Evolutionary conservation across 176 grass and related monocot genomes (phyloP).

Genomic region (Miscanthus lutarioriparius): DNA sequence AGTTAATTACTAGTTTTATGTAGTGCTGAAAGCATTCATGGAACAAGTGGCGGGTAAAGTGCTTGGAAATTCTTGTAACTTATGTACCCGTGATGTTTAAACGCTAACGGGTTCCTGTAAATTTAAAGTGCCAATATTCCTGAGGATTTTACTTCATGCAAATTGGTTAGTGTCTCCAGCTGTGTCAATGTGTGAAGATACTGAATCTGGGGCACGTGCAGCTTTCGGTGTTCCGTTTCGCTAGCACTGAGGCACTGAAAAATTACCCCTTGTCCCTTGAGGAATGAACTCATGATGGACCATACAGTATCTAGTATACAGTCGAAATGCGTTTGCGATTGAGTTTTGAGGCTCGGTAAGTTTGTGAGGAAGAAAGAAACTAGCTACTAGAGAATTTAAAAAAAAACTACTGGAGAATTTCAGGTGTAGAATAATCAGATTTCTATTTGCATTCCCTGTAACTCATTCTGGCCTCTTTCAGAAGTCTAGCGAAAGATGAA

Average conservation of each 20-base stretch:
- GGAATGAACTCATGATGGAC: too few relatives aligned
- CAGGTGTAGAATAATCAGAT: neutral
- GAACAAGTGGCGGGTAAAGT: constrained; percentile 26
- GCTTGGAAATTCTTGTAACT: constrained; percentile 39
- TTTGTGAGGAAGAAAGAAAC: neutral
- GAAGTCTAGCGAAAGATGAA: too few relatives aligned
- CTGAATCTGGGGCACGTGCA: neutral
- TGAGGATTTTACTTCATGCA: neutral
- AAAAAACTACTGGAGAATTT: neutral
- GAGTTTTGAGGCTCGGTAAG: too few relatives aligned
- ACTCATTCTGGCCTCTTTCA: neutral
- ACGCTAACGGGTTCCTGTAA: constrained; percentile 51
- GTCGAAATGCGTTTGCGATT: too few relatives aligned
- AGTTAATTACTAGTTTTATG: constrained; percentile 49
- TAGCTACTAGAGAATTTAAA: neutral
- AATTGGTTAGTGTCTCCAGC: neutral
- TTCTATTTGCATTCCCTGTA: neutral
- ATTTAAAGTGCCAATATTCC: constrained; percentile 45
- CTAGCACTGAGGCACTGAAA: neutral
- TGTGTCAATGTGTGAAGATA: neutral
- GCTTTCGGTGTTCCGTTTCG: neutral
- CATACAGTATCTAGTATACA: too few relatives aligned
- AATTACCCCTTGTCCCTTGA: too few relatives aligned
- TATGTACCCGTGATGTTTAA: constrained; percentile 32
- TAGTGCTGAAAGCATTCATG: constrained; percentile 56